These are phyloP conservation scores for Talinum fruticosum DNA, from an alignment of 148 eudicot genomes.

Conservation along the genomic window DNA sequence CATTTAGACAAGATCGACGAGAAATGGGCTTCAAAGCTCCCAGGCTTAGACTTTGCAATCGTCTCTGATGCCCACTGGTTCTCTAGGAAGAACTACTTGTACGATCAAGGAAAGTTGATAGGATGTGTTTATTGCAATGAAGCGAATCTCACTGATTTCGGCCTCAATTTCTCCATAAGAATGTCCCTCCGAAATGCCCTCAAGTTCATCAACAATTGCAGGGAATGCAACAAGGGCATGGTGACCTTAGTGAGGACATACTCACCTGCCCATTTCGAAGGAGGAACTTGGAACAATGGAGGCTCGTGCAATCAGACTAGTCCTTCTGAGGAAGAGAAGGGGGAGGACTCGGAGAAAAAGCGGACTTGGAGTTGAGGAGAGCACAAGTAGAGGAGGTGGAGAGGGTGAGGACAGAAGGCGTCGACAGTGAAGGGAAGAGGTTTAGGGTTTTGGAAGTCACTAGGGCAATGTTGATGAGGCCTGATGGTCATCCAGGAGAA, in stretches of 20 bases:
- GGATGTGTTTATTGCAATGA: constrained; percentile 67
- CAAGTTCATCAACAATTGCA: constrained; percentile 37
- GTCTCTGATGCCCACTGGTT: constrained; percentile 71
- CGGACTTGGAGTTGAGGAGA: constrained; percentile 37
- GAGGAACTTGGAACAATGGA: constrained; percentile 60
- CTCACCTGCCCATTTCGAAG: constrained; percentile 72
- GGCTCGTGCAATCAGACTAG: constrained; percentile 60
- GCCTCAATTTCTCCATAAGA: constrained; percentile 36
- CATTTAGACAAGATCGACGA: constrained; percentile 50
- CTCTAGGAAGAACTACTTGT: constrained; percentile 48
- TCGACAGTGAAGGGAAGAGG: neutral
- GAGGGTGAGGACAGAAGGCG: constrained; percentile 25
- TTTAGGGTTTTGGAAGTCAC: constrained; percentile 60
- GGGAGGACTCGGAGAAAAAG: neutral
- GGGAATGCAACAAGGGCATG: constrained; percentile 34
- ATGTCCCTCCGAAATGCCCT: constrained; percentile 48
- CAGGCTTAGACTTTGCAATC: constrained; percentile 43
- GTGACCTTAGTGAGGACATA: constrained; percentile 57
- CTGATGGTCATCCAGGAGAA: constrained; percentile 65
- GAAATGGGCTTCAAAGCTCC: constrained; percentile 44
- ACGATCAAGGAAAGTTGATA: constrained; percentile 30
- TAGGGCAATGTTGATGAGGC: constrained; percentile 48
- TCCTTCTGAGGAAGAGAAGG: constrained; percentile 30
- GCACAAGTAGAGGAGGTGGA: constrained; percentile 50
- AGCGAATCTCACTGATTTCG: constrained; percentile 38